Base-by-base conservation (phyloP, 2,329 filamentous ascomycete species). In the Alternaria ventricosa region DNA sequence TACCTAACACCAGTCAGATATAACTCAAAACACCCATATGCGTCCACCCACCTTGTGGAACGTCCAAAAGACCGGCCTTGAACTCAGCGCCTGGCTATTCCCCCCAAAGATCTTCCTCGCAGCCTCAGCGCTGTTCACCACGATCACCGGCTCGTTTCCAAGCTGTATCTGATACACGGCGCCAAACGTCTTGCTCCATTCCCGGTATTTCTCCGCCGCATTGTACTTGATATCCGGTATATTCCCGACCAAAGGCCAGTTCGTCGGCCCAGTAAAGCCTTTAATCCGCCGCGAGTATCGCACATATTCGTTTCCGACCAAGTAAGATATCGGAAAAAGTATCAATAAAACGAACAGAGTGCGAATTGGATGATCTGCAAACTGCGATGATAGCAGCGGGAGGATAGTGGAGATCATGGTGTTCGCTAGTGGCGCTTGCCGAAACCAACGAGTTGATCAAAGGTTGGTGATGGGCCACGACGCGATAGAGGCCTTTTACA, bases 151-250 rank as follows among this genome's bases (percentile, higher is more conserved):
- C 41, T 82, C 77, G 30, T 83, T 83, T 18, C 82, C 82, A 2
- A 84, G 74, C 64, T 83, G 80, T n/a, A 84, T 82, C 65, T 83
- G 82, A 50, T 82, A 83, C 10, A 83, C 80, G 0, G 78, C 74
- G 13, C 81, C 81, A 64, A 81, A 82, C 12, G 67, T 75, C 63
- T 78, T 76, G 46, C 79, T 74, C 81, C 82, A 83, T 58, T 81
- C 68, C 10, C 81, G 77, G 59, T 83, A 83, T 62, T 80, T 80
- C 51, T 83, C 80, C 3, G 81, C 77, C 0, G 81, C 80, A 45
- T 83, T 82, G 70, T 76, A 77, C 27, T 78, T 80, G 61, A 83
- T 82, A 43, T 80, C 75, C 6, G 79, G 77, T 27, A 83, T 81
- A 61, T 83, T 82, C 13, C 81, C 81, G 9, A 83, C 77, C 13